Evolutionary conservation across 306 rosid genomes (phyloP).

Genomic region (Sindora glabra): DNA sequence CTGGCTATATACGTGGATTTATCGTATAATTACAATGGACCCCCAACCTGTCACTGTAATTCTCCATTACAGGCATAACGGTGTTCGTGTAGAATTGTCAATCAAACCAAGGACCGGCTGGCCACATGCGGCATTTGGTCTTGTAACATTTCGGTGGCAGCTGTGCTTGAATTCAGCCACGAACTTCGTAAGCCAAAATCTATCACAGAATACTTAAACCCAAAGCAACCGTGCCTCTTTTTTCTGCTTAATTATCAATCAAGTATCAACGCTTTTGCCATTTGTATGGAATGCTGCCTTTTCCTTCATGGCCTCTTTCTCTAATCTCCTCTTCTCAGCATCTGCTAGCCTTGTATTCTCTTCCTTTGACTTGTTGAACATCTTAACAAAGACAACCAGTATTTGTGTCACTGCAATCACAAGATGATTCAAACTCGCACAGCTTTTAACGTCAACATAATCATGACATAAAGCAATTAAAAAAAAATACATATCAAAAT

Average conservation of each 20-base stretch:
- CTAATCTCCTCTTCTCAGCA: conserved; percentile 77
- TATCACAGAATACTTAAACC: not conserved
- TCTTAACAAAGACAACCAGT: conserved; percentile 70
- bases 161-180: not conserved
- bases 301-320: conserved; percentile 92
- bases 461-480: not conserved
- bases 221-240: not conserved
- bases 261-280: conserved; percentile 31
- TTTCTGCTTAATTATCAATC: conserved; percentile 16
- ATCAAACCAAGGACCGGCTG: conserved; percentile 3
- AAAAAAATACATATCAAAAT: not conserved
- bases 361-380: conserved; percentile 85
- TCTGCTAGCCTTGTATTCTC: conserved; percentile 87
- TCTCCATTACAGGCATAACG: conserved; percentile 14
- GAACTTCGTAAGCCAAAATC: conserved; percentile 10
- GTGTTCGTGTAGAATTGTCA: not conserved
- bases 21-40: conserved; percentile 27
- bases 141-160: not conserved
- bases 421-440: not conserved
- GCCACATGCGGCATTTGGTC: not conserved
- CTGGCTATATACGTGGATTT: conserved; percentile 6
- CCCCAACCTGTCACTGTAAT: conserved; percentile 13
- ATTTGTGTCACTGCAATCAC: conserved; percentile 82
- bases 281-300: conserved; percentile 32
- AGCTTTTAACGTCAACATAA: not conserved